These are phyloP conservation scores for Suhomyces chickasaworum DNA, from an alignment of 1,139 yeast species.

Conservation along the genomic window DNA sequence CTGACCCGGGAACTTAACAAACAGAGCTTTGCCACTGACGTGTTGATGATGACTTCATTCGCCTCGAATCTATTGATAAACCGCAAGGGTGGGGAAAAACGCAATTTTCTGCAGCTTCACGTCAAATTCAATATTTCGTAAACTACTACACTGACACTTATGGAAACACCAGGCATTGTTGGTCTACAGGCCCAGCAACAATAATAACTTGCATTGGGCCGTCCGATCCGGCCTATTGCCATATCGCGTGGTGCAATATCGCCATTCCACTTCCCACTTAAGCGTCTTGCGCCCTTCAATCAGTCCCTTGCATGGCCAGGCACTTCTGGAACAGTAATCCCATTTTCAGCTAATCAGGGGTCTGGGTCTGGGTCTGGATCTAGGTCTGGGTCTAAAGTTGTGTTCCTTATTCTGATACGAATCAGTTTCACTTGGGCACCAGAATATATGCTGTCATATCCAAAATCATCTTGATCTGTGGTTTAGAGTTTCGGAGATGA, in stretches of 20 bases:
- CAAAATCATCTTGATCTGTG: not conserved
- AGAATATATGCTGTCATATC: not conserved
- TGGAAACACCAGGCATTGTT: too few species aligned
- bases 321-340: not conserved
- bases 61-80: constrained; percentile 1
- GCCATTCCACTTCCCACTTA: not conserved
- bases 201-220: too few species aligned
- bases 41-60: constrained; percentile 1
- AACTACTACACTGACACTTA: too few species aligned
- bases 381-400: not conserved
- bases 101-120: too few species aligned
- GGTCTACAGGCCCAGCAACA: too few species aligned
- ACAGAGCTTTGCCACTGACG: not conserved
- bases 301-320: constrained; percentile 1
- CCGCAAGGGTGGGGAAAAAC: not conserved
- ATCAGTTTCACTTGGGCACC: not conserved
- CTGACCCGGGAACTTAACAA: not conserved
- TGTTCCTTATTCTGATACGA: not conserved
- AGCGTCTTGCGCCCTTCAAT: not conserved
- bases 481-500: not conserved
- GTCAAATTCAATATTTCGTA: too few species aligned
- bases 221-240: not conserved
- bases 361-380: not conserved
- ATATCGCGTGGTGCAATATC: not conserved
- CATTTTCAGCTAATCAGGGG: not conserved